Evolutionary conservation across 2,329 filamentous ascomycete genomes (phyloP), one percentile per base, ranked within the genome.

Genomic region (Nemania sp.): DNA sequence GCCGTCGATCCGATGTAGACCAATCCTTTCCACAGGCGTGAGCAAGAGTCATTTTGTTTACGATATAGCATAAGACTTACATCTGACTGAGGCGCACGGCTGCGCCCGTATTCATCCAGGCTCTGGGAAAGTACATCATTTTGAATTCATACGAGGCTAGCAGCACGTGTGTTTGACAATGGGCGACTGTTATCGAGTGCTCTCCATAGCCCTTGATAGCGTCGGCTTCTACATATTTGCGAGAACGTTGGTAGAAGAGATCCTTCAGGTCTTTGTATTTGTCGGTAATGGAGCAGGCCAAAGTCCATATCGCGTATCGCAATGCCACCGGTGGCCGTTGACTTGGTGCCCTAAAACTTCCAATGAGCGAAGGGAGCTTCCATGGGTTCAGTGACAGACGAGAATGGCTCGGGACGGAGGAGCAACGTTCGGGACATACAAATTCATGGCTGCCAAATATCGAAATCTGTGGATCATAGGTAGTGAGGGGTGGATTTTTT

Each of bases 61-160:
- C 17, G 5, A 15, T 37, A 11, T 34, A 11, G 43, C 11, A 18
- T n/a, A 10, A 11, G 18, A 74, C 83, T 74, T 73, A 87, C 94
- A 98, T 97, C 71, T 96, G 89, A 52, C 86, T 86, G 55, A 98
- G 77, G 52, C 94, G 85, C n/a, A 89, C 86, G 4, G 90, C 90
- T 63, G 90, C 83, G 20, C 94, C 95, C 2, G 91, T 89, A 67
- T 91, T 97, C 78, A 97, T 87, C 95, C 95, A 98, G 0, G 95
- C 95, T 66, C 95, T 83, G 1, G 95, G 94, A 69, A 98, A 98
- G 74, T 92, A 96, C 91, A 98, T 97, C 83, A 91, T 90, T 77
- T 94, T 97, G 80, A 97, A 98, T 75, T 99, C 95, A 70, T 96
- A 97, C 0, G 85, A 87, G 5, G 88, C 86, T 49, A 96, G 81